These are phyloP conservation scores for Paramecium pentaurelia DNA, from an alignment of 73 alveolate species.

Conservation along the genomic window DNA sequence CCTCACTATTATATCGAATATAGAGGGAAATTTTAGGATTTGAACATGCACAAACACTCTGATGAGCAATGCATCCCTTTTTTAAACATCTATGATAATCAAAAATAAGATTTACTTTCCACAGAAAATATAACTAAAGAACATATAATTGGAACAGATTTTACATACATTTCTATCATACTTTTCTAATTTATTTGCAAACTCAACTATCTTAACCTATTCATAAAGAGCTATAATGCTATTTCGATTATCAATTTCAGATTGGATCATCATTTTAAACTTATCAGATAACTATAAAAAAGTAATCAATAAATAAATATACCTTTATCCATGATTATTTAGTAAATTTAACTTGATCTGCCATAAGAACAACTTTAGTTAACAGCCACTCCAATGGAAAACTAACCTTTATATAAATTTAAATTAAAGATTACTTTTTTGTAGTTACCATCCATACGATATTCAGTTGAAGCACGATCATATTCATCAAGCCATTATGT, in stretches of 20 bases:
- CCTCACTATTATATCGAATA: constrained; percentile 50
- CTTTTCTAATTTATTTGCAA: constrained; percentile 38
- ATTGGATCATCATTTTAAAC: background rate
- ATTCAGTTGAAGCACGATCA: constrained; percentile 38
- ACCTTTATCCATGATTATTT: background rate
- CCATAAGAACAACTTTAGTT: background rate
- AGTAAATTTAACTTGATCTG: background rate
- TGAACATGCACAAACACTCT: constrained; percentile 30
- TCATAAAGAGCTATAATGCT: background rate
- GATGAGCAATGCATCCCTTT: constrained; percentile 58
- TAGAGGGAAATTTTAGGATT: constrained; percentile 28
- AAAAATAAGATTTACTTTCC: background rate
- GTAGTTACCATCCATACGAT: constrained; percentile 32
- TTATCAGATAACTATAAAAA: constrained; percentile 6
- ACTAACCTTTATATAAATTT: background rate
- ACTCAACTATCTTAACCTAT: constrained; percentile 34
- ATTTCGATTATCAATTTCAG: constrained; percentile 32
- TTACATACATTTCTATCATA: constrained; percentile 60
- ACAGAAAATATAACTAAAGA: constrained; percentile 42
- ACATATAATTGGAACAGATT: constrained; percentile 48
- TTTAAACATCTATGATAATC: constrained; percentile 8
- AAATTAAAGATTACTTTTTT: constrained; percentile 15
- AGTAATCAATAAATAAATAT: background rate
- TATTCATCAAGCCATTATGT: constrained; percentile 71
- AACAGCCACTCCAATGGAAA: constrained; percentile 33